Conservation (phyloP, 257 asterid species). For the Solanum tarijense region DNA sequence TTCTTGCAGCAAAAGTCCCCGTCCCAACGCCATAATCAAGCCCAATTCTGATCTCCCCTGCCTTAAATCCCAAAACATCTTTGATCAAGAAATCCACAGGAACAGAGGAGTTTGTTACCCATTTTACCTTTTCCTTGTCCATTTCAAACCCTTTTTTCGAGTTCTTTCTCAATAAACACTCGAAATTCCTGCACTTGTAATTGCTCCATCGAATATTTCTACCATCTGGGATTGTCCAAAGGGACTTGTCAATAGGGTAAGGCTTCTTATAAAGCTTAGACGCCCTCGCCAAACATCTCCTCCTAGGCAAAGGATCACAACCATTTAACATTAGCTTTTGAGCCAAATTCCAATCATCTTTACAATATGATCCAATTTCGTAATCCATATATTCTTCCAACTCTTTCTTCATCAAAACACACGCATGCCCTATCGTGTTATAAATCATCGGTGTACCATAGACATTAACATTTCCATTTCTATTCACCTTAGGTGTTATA, state of each 20-base stretch:
- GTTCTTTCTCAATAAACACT: slow-evolving; percentile 60
- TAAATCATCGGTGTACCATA: slow-evolving; percentile 49
- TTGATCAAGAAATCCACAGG: slow-evolving; percentile 38
- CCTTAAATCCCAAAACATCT: slow-evolving; percentile 45
- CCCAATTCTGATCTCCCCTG: slow-evolving; percentile 64
- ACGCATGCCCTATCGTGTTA: slow-evolving; percentile 75
- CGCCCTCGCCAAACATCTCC: slow-evolving; percentile 72
- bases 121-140: slow-evolving; percentile 69
- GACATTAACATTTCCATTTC: slow-evolving; percentile 47
- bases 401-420: slow-evolving; percentile 53
- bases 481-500: slow-evolving; percentile 58
- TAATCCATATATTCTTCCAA: slow-evolving; percentile 84
- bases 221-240: slow-evolving; percentile 73
- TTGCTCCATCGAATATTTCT: slow-evolving; percentile 89
- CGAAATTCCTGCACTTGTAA: slow-evolving; percentile 59
- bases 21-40: slow-evolving; percentile 70
- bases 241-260: slow-evolving; percentile 70
- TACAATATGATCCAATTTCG: slow-evolving; percentile 79
- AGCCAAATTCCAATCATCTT: slow-evolving; percentile 73
- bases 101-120: slow-evolving; percentile 37
- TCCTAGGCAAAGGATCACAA: slow-evolving; percentile 78
- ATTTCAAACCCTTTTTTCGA: slow-evolving; percentile 70
- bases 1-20: slow-evolving; percentile 69
- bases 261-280: slow-evolving; percentile 70
- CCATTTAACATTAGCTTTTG: slow-evolving; percentile 75